Evolutionary conservation across 805 yeast genomes (phyloP).

Genomic region (Zygosaccharomyces pseudorouxii): DNA sequence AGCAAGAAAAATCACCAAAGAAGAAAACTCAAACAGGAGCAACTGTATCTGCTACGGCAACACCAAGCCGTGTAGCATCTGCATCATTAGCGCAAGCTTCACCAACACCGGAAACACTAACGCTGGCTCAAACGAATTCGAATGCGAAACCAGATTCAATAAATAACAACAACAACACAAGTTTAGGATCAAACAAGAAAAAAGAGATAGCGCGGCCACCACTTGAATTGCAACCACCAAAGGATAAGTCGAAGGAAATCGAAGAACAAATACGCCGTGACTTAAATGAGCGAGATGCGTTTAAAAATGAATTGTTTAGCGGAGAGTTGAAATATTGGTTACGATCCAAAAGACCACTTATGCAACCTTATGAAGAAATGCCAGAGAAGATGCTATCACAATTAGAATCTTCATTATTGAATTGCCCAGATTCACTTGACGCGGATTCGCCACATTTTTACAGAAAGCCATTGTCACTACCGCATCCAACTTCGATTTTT

Average conservation of each 20-base stretch:
- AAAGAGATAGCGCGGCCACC: conserved; percentile 10
- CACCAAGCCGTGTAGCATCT: conserved; percentile 17
- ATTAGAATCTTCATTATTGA: conserved; percentile 73
- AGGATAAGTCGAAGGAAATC: conserved; percentile 28
- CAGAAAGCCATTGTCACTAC: conserved; percentile 68
- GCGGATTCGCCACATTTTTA: conserved; percentile 66
- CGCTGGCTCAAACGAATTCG: conserved; percentile 8
- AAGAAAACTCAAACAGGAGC: conserved; percentile 26
- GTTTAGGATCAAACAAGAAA: conserved; percentile 2
- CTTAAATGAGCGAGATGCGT: conserved; percentile 23
- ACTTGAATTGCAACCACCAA: conserved; percentile 24
- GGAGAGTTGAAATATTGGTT: conserved; percentile 31
- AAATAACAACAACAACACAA: not conserved
- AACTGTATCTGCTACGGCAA: conserved; percentile 30
- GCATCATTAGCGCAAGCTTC: conserved; percentile 25
- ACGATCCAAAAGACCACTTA: conserved; percentile 26
- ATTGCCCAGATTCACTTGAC: conserved; percentile 91
- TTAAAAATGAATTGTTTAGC: conserved; percentile 29
- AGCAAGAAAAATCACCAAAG: conserved; percentile 39
- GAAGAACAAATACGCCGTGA: conserved; percentile 27
- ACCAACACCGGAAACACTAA: conserved; percentile 11
- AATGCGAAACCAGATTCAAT: not conserved
- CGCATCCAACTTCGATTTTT: conserved; percentile 84
- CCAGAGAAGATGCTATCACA: conserved; percentile 28
- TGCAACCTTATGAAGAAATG: conserved; percentile 32